A percentile compares a stretch with the other conserved stretches of the same genome.
phyloP scores from a whole-genome alignment of 1,139 yeast species.

The Saccharomyces uvarum region DNA sequence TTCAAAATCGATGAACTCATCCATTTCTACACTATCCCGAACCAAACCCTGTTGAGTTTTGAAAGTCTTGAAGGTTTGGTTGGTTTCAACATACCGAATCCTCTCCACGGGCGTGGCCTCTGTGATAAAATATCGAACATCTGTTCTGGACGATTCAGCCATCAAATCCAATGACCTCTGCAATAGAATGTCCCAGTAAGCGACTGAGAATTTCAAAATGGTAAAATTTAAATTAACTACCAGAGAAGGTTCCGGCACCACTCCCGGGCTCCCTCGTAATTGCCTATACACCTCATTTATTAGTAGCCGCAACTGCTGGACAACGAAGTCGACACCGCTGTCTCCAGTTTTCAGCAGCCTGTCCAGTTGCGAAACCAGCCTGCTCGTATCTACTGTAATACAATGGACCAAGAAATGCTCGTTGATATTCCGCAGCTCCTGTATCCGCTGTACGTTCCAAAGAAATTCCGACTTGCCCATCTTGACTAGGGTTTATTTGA shows the following conservation, averaged over 20 bases:
- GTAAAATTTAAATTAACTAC: constrained; percentile 9
- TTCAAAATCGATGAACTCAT: constrained; percentile 9
- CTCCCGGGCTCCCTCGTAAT: neutral
- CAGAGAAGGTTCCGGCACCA: neutral
- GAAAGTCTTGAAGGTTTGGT: constrained; percentile 4
- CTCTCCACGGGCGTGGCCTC: constrained; percentile 8
- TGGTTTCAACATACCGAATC: constrained; percentile 8
- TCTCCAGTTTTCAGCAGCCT: neutral
- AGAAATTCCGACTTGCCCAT: neutral
- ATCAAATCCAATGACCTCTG: neutral
- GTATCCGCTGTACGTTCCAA: neutral
- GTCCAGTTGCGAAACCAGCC: neutral
- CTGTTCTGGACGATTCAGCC: neutral
- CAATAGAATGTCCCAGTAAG: constrained; percentile 11
- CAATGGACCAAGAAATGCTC: neutral
- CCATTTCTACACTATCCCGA: neutral
- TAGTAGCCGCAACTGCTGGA: neutral
- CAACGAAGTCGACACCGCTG: neutral
- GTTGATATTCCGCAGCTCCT: neutral
- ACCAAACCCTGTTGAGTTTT: neutral
- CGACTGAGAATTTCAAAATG: constrained; percentile 7
- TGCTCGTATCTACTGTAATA: neutral
- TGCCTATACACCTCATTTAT: neutral
- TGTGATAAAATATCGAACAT: constrained; percentile 5
- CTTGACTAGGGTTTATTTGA: neutral